These are phyloP conservation scores for Citrus unshiu DNA, from an alignment of 345 rosid genomes.

Conservation along the genomic window DNA sequence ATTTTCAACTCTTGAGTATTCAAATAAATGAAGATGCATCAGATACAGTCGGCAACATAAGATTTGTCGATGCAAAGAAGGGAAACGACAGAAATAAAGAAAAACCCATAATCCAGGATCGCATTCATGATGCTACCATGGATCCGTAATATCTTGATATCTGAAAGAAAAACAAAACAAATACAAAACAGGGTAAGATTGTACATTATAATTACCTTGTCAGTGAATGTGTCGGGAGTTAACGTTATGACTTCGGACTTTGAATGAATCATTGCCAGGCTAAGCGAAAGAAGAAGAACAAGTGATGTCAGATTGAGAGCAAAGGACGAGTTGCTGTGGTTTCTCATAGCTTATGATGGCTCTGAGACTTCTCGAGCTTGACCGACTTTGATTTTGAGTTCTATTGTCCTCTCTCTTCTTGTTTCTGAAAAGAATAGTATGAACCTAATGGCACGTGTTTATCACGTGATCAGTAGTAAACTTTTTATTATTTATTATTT, in stretches of 20 bases:
- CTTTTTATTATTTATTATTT: too few species aligned
- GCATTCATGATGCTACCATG: background rate
- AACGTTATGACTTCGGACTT: slow-evolving; percentile 81
- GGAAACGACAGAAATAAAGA: background rate
- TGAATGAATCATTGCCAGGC: slow-evolving; percentile 9
- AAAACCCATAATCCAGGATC: background rate
- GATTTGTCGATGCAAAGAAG: background rate
- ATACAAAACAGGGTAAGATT: background rate
- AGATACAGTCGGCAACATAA: background rate
- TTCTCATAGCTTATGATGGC: slow-evolving; percentile 15
- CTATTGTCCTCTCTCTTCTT: background rate
- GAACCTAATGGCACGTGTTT: background rate
- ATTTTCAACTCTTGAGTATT: background rate
- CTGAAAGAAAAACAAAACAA: slow-evolving; percentile 1
- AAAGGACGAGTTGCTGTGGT: slow-evolving; percentile 11
- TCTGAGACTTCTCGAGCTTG: background rate
- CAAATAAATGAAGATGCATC: background rate
- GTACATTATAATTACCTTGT: slow-evolving; percentile 53
- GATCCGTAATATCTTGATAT: background rate
- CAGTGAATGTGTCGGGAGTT: slow-evolving; percentile 86
- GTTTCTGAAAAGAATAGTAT: background rate
- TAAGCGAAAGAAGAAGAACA: slow-evolving; percentile 34
- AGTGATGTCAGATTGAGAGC: slow-evolving; percentile 13
- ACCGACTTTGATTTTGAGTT: background rate
- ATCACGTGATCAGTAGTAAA: background rate